Base-by-base conservation (phyloP, 129 eudicot species). In the Arctium lappa region DNA sequence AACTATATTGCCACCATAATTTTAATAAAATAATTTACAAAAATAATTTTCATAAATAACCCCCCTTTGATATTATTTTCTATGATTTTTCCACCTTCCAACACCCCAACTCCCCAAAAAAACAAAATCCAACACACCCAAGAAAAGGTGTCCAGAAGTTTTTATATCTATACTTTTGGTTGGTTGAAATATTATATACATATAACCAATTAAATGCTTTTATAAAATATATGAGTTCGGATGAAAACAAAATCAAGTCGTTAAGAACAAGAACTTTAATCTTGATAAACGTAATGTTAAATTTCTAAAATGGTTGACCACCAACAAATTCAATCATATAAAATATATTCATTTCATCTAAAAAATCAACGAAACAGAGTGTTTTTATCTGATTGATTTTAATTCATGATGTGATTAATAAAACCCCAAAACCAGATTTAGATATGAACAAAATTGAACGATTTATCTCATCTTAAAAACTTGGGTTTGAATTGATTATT, bases 41-140 rank as follows among this genome's bases (percentile, higher is more conserved):
- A n/a, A 53, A 15, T 4, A 6, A 53, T 63, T 63, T 53, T 53
- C 65, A 22, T 18, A n/a, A 63, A 6, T 18, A 63, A 63, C 12
- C 11, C 6, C 32, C 33, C 1, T 8, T 27, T 66, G 13, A 8
- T 66, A 66, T 66, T 66, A 66, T 66, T 66, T 56, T 50, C 33
- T 81, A 32, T 40, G 16, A n/a, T 63, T 37, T 40, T 13, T 8
- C 33, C 81, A 73, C 62, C 39, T 81, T 81, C 66, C 74, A 73
- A 74, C 29, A 76, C 29, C 72, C 38, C 65, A 4, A 15, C 77
- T 76, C 71, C 86, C 80, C 1, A 44, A 83, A 76, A 27, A 48
- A 42, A 8, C 42, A 83, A 83, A 83, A 83, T 83, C 81, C 72
- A 75, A 82, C 77, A 82, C 15, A 69, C 81, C 77, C 72, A 40